These are phyloP conservation scores for Lasiosphaeria ovina DNA, from an alignment of 495 filamentous ascomycete species.

Conservation along the genomic window DNA sequence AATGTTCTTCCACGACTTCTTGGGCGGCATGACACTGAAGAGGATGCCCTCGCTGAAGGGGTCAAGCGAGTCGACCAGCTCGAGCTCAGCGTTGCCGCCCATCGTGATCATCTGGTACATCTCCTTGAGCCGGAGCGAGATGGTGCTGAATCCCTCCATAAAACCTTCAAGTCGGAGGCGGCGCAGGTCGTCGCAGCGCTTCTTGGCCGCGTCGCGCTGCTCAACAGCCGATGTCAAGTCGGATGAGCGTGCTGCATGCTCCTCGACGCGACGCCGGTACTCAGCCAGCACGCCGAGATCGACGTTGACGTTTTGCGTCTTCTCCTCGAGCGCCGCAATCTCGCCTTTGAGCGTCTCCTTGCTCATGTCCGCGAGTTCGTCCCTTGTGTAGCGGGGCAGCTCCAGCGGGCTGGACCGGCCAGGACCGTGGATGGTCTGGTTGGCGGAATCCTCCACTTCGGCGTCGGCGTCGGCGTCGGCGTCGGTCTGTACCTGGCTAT, in stretches of 20 bases:
- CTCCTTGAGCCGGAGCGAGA: constrained; percentile 94
- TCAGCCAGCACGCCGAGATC: constrained; percentile 90
- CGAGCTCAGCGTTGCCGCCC: constrained; percentile 96
- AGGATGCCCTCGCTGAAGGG: constrained; percentile 96
- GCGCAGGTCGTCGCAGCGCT: constrained; percentile 84
- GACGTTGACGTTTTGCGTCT: constrained; percentile 82
- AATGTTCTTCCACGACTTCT: constrained; percentile 99
- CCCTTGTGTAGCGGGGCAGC: constrained; percentile 77
- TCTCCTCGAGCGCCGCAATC: constrained; percentile 89
- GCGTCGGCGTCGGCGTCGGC: constrained; percentile 23
- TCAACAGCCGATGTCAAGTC: constrained; percentile 75
- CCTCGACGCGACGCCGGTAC: constrained; percentile 85
- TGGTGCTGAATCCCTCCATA: constrained; percentile 95
- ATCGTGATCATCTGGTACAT: constrained; percentile 99
- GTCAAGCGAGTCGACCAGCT: constrained; percentile 92
- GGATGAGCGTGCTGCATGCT: constrained; percentile 75
- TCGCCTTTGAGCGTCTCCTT: constrained; percentile 81
- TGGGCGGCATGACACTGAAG: constrained; percentile 97
- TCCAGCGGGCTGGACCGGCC: constrained; percentile 42
- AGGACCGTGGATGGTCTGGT: constrained; percentile 28
- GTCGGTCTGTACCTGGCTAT: constrained; percentile 28
- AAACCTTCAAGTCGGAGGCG: constrained; percentile 89
- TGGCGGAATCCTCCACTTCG: constrained; percentile 25
- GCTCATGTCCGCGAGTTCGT: constrained; percentile 90
- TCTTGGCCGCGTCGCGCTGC: constrained; percentile 81